Percentiles rank a stretch among this genome's conserved stretches.
phyloP scores from a whole-genome alignment of 1,284 basidiomycete species.

The Pholiota adiposa region DNA sequence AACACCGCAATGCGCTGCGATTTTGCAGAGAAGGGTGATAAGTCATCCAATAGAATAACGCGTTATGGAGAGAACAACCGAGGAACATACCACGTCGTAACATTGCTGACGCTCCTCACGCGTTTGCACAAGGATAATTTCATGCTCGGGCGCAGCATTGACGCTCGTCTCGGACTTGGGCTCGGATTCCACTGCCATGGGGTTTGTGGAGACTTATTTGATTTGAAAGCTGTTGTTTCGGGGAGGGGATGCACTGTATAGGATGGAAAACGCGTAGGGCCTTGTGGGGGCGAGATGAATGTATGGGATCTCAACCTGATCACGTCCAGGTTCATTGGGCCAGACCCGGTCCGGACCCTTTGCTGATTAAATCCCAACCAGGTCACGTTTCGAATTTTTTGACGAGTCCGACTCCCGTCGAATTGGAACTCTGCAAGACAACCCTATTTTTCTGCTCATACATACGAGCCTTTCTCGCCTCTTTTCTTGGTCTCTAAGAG shows the following conservation, averaged over 20 bases:
- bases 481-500: not conserved
- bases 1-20: constrained; percentile 68
- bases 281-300: constrained; percentile 8
- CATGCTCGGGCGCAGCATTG: constrained; percentile 44
- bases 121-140: constrained; percentile 54
- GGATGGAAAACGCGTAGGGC: not conserved
- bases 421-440: not conserved
- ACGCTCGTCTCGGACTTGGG: not conserved
- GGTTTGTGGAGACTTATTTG: not conserved
- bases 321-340: not conserved
- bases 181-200: not conserved
- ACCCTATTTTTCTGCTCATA: not conserved
- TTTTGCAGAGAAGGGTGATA: not conserved
- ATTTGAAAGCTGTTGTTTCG: not conserved
- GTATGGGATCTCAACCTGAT: constrained; percentile 7
- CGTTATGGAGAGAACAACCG: not conserved
- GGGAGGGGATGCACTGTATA: not conserved
- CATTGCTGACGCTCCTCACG: constrained; percentile 55
- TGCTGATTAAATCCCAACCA: not conserved
- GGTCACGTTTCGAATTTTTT: constrained; percentile 16
- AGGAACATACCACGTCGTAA: constrained; percentile 49
- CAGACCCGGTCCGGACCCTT: not conserved
- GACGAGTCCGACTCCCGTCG: not conserved
- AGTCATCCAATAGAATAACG: not conserved
- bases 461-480: not conserved